phyloP scores from a whole-genome alignment of 495 filamentous ascomycete species.

The Penicillium ucsense region DNA sequence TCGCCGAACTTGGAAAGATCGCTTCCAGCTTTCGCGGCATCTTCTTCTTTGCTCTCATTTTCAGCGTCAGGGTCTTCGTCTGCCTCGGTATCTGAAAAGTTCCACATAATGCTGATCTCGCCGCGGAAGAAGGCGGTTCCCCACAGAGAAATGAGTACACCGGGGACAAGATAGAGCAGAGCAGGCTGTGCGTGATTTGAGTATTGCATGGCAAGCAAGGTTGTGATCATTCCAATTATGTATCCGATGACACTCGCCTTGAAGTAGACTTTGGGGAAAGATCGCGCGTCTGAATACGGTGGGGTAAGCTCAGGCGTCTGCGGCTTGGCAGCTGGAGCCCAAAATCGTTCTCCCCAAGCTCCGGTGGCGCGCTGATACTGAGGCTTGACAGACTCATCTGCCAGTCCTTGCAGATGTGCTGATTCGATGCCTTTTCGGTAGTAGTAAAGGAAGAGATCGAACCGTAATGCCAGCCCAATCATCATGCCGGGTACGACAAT shows the following conservation, averaged over 20 bases:
- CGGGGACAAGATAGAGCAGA: constrained; percentile 85
- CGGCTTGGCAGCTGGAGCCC: constrained; percentile 41
- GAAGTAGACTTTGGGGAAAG: constrained; percentile 85
- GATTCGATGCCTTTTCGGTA: constrained; percentile 42
- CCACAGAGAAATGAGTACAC: constrained; percentile 69
- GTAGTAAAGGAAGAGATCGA: constrained; percentile 82
- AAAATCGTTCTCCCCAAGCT: constrained; percentile 79
- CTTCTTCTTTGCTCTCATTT: constrained; percentile 1
- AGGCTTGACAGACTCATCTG: constrained; percentile 36
- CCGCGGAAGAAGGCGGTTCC: constrained; percentile 62
- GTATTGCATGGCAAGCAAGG: constrained; percentile 65
- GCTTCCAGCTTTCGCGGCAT: constrained; percentile 11
- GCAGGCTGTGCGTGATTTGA: constrained; percentile 82
- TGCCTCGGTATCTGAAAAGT: constrained; percentile 59
- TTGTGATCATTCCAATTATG: constrained; percentile 65
- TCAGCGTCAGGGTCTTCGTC: constrained; percentile 20
- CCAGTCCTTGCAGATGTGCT: constrained; percentile 26
- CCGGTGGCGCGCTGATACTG: constrained; percentile 52
- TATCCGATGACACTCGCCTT: constrained; percentile 72
- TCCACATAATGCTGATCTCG: constrained; percentile 66
- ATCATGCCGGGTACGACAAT: constrained; percentile 92
- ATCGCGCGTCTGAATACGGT: constrained; percentile 31
- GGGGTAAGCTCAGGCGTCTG: constrained; percentile 24
- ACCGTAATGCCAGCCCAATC: constrained; percentile 77
- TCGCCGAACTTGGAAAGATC: constrained; percentile 6